phyloP scores from a whole-genome alignment of 306 rosid species.

The Gleditsia sinensis region DNA sequence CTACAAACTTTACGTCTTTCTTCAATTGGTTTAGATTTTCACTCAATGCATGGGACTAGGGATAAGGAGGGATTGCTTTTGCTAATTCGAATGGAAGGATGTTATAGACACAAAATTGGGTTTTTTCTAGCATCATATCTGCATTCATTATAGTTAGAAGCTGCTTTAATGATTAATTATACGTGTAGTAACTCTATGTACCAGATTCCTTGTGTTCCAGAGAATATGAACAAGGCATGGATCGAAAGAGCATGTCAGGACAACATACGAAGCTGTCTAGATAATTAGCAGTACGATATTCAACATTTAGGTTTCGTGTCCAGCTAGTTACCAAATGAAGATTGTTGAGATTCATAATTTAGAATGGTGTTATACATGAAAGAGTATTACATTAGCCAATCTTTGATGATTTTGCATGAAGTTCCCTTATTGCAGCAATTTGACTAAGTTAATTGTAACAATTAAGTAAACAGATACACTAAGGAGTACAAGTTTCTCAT shows the following conservation, averaged over 20 bases:
- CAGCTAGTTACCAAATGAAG: not conserved
- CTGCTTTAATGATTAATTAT: not conserved
- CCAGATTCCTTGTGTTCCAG: not conserved
- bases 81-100: no score
- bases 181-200: not conserved
- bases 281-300: no score
- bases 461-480: conserved; percentile 33
- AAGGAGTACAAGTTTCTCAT: conserved; percentile 30
- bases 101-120: no score
- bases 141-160: no score
- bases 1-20: not conserved
- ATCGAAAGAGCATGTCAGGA: no score
- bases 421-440: conserved; percentile 30
- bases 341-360: conserved; percentile 15
- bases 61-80: no score
- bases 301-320: no score
- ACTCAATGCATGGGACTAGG: not conserved
- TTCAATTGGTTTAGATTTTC: not conserved
- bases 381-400: conserved; percentile 35
- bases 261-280: not conserved
- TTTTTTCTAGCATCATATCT: no score
- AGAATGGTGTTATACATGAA: conserved; percentile 37
- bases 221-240: no score
- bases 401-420: conserved; percentile 20
- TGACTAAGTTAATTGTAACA: conserved; percentile 38